Evolutionary conservation across 441 rosid species (phyloP).

Genomic region (California macrophylla): DNA sequence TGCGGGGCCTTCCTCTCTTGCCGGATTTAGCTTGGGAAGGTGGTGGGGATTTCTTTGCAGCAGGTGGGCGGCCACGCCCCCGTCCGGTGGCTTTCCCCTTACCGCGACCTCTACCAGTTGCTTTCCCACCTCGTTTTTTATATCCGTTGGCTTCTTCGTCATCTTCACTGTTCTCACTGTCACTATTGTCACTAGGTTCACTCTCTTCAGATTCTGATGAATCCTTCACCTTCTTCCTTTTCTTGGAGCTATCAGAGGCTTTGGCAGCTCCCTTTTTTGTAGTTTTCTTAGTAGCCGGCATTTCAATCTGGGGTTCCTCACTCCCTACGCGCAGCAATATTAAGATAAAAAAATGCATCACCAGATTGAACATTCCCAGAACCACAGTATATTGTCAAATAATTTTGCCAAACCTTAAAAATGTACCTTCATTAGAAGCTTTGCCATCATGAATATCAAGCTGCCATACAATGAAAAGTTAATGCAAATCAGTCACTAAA

Average conservation of each 20-base stretch:
- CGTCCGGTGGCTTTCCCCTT: constrained; percentile 19
- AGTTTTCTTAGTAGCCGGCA: constrained; percentile 30
- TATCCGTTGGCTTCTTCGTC: constrained; percentile 29
- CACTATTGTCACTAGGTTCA: constrained; percentile 30
- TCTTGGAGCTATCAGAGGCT: constrained; percentile 33
- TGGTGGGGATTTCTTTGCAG: constrained; percentile 29
- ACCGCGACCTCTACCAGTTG: constrained; percentile 36
- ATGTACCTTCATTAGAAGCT: constrained; percentile 61
- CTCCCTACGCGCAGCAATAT: constrained; percentile 22
- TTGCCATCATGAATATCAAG: constrained; percentile 76
- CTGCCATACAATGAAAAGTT: constrained; percentile 33
- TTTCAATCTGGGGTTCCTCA: constrained; percentile 31
- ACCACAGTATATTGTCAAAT: neutral
- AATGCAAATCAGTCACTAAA: neutral
- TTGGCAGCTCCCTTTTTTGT: constrained; percentile 31
- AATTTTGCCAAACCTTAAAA: neutral
- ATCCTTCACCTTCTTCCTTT: constrained; percentile 54
- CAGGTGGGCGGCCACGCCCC: constrained; percentile 34
- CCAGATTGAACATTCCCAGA: neutral
- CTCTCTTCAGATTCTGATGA: constrained; percentile 48
- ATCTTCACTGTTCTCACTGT: constrained; percentile 37
- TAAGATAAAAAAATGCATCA: neutral
- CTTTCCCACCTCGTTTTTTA: constrained; percentile 40
- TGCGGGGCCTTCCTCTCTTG: constrained; percentile 72
- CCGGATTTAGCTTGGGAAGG: constrained; percentile 38